A percentile compares a stretch with the other conserved stretches of the same genome.
Evolutionary conservation across 78 protist species (phyloP).

Genomic region (slime mould (Dictyostelium discoideum)): DNA sequence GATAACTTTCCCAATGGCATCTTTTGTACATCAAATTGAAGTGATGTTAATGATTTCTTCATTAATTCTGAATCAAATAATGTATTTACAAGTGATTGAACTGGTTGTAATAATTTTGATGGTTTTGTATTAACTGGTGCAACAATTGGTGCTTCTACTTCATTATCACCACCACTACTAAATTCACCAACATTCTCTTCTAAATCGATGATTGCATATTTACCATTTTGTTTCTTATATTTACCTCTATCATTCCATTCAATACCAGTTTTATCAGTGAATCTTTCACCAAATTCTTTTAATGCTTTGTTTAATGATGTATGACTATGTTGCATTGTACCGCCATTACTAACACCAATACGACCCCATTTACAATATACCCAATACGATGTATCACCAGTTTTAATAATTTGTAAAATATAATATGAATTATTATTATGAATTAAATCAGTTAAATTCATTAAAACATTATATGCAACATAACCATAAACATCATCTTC

Average conservation of each 20-base stretch:
- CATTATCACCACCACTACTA: not conserved
- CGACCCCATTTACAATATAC: slow-evolving; percentile 72
- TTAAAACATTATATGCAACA: slow-evolving; percentile 35
- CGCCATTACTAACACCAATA: slow-evolving; percentile 54
- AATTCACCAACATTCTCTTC: slow-evolving; percentile 35
- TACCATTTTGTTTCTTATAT: slow-evolving; percentile 57
- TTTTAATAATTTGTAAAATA: slow-evolving; percentile 58
- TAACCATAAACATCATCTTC: slow-evolving; percentile 21
- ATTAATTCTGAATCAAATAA: slow-evolving; percentile 74
- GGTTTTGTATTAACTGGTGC: not conserved
- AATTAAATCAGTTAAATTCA: slow-evolving; percentile 62
- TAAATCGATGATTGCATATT: slow-evolving; percentile 48
- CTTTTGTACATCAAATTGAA: slow-evolving; percentile 71
- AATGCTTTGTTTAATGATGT: slow-evolving; percentile 29
- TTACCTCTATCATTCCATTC: slow-evolving; percentile 37
- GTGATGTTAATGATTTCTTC: slow-evolving; percentile 21
- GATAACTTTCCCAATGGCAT: slow-evolving; percentile 92
- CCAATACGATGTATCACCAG: not conserved
- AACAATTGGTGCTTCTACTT: not conserved
- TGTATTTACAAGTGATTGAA: slow-evolving; percentile 40
- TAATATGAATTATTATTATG: slow-evolving; percentile 52
- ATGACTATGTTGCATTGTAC: not conserved
- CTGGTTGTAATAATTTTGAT: not conserved
- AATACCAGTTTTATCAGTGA: slow-evolving; percentile 71
- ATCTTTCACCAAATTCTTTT: slow-evolving; percentile 1